Base-by-base conservation (phyloP, 1,284 basidiomycete genomes). In the Uromyces viciae-fabae region DNA sequence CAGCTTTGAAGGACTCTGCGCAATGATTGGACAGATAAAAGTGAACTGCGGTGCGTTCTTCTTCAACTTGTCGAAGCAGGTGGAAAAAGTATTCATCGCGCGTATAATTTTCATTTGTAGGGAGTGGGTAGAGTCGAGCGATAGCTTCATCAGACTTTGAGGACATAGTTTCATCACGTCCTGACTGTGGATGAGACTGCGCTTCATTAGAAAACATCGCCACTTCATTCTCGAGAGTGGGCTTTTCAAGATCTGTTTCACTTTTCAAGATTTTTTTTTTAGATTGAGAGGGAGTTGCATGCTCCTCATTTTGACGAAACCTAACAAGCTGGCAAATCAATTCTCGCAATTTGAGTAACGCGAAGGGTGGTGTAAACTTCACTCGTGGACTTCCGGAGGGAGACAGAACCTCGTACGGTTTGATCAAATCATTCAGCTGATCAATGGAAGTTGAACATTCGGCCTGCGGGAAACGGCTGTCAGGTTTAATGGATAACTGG, bases 381-480 rank as follows among this genome's bases (percentile, higher is more conserved):
- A 98, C 88, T 0, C 94, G 93, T 0, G 94, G 92, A 7, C 94
- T 96, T 43, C 94, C 93, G 0, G 94, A 96, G 33, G 97, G 92
- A 83, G 94, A 93, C 0, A 93, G 95, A 81, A 88, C 90, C 82
- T 89, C 88, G 85, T 96, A 98, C 0, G 93, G 93, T 58, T 92
- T 89, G 19, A 97, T 88, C 0, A 93, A 91, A 78, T 91, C 88
- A 68, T 82, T 62, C 56, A 85, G 82, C 15, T 82, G 81, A 33
- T 81, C 58, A 42, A 76, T 79, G 64, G 81, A 82, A 64, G 52
- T 78, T 43, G 43, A 64, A 68, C 68, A 81, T 19, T 58, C 43
- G 11, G 69, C 15, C 40, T 66, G 49, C 38, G 19, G 31, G 54
- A 40, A 42, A n/a, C 56, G 43, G 25, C n/a, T 49, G 40, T 43